A percentile compares a stretch with the other conserved stretches of the same genome.
Evolutionary conservation across 495 filamentous ascomycete species (phyloP).

Genomic region (Talaromyces adpressus): DNA sequence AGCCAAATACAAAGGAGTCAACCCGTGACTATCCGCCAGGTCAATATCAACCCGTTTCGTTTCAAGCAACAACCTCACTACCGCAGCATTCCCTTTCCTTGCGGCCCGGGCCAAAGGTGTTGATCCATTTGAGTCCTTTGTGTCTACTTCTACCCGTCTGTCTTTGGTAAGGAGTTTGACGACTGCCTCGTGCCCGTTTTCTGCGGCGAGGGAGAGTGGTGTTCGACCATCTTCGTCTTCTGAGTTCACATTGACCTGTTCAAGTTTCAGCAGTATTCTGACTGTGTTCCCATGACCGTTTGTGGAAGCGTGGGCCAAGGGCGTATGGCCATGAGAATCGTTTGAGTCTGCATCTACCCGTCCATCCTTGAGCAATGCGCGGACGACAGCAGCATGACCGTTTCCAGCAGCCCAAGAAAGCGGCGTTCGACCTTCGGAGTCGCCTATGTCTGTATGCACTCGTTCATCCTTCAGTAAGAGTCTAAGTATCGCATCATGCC

Average conservation of each 20-base stretch:
- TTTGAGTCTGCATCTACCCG: slow-evolving; percentile 6
- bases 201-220: slow-evolving; percentile 12
- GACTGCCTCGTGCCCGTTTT: slow-evolving; percentile 9
- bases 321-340: slow-evolving; percentile 6
- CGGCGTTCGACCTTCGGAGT: slow-evolving; percentile 7
- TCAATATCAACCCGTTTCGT: slow-evolving; percentile 14
- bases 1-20: not conserved
- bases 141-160: slow-evolving; percentile 11
- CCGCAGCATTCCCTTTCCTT: slow-evolving; percentile 8
- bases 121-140: not conserved
- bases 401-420: not conserved
- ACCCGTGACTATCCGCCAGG: slow-evolving; percentile 12
- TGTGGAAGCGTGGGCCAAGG: not conserved
- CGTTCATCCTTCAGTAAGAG: not conserved
- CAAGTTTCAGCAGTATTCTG: slow-evolving; percentile 8
- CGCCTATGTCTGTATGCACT: slow-evolving; percentile 3
- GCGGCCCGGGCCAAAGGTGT: slow-evolving; percentile 19
- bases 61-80: slow-evolving; percentile 15
- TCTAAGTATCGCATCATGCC: slow-evolving; percentile 9
- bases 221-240: slow-evolving; percentile 7
- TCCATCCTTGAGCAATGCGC: not conserved
- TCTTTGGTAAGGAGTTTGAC: slow-evolving; percentile 11
- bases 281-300: slow-evolving; percentile 7
- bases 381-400: slow-evolving; percentile 10
- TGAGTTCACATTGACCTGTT: not conserved